These are phyloP conservation scores for Cladobotryum mycophilum DNA, from an alignment of 2,329 filamentous ascomycete species.

Conservation along the genomic window DNA sequence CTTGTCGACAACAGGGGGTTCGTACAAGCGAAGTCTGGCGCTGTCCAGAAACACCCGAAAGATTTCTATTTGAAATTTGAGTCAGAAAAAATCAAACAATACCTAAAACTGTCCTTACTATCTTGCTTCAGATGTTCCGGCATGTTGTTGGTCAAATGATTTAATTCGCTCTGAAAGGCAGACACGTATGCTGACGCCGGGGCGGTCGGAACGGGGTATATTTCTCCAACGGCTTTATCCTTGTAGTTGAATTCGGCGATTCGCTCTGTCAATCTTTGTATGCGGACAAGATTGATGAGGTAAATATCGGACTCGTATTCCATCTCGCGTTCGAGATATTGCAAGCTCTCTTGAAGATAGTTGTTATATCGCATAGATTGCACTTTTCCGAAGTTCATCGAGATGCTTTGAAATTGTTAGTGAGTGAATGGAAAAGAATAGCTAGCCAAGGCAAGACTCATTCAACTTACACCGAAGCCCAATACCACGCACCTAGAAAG, in stretches of 20 bases:
- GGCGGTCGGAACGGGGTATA: slow-evolving; percentile 30
- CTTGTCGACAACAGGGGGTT: slow-evolving; percentile 40
- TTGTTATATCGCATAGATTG: slow-evolving; percentile 45
- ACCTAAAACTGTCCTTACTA: slow-evolving; percentile 23
- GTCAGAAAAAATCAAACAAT: neutral
- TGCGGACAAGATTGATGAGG: slow-evolving; percentile 40
- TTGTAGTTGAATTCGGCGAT: slow-evolving; percentile 36
- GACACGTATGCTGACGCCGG: slow-evolving; percentile 40
- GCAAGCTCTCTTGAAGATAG: slow-evolving; percentile 47
- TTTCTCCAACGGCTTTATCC: slow-evolving; percentile 29
- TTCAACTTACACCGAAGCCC: slow-evolving; percentile 43
- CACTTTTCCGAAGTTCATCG: slow-evolving; percentile 37
- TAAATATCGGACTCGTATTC: slow-evolving; percentile 43
- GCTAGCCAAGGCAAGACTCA: neutral
- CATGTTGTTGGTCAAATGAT: slow-evolving; percentile 32
- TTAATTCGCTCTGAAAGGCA: slow-evolving; percentile 40
- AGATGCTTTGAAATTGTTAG: slow-evolving; percentile 25
- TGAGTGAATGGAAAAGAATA: neutral
- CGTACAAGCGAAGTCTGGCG: slow-evolving; percentile 39
- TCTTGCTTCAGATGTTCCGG: slow-evolving; percentile 31
- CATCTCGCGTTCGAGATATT: slow-evolving; percentile 34
- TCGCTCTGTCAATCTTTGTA: slow-evolving; percentile 46
- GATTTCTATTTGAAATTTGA: slow-evolving; percentile 23
- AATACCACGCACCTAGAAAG: slow-evolving; percentile 48
- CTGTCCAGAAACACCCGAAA: slow-evolving; percentile 36